Evolutionary conservation across 768 basidiomycete species (phyloP), one percentile per base, ranked within the genome.

Genomic region (Termitomyces sp.): DNA sequence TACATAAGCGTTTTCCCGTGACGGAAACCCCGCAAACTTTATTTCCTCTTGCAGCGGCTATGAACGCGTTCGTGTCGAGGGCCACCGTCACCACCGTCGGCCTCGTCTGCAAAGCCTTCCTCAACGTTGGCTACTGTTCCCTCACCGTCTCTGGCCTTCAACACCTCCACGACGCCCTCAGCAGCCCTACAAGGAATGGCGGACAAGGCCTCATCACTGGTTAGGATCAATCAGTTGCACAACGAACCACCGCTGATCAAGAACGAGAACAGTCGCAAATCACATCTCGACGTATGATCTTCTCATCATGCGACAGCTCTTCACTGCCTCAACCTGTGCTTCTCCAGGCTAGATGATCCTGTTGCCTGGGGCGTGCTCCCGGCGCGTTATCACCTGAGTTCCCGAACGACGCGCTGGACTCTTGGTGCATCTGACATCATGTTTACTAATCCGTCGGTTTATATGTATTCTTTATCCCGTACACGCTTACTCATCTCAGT

Each of bases 371-470:
- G 93, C 4, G 73, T 89, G 17, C 83, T 94, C 50, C 93, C 94
- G 0, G 64, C 79, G 23, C 68, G 72, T 38, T 83, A 77, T 60
- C 91, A 86, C 67, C 71, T 86, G 23, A 72, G 71, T 51, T 70
- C 87, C 10, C 72, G 75, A 31, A 83, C 78, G 50, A 89, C 76
- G n/a, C 80, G 95, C 50, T 98, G 95, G 94, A 86, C 91, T 5
- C 79, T 97, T 23, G 95, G 95, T 37, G 93, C 93, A 10, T 87
- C 89, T 7, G 95, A 98, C 56, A 85, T 98, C 66, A 87, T 96
- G 78, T 98, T 97, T 70, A 97, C 91, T 5, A 96, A 94, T 71
- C 85, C 88, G 87, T 92, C 66, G 75, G 87, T 67, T 26, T 6
- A 35, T 35, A 54, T 35, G 51, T 38, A 59, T 55, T 50, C 60